Percentiles rank a stretch among this genome's conserved stretches.
phyloP scores from a whole-genome alignment of 495 filamentous ascomycete species.

The Symbiotaphrina buchneri region DNA sequence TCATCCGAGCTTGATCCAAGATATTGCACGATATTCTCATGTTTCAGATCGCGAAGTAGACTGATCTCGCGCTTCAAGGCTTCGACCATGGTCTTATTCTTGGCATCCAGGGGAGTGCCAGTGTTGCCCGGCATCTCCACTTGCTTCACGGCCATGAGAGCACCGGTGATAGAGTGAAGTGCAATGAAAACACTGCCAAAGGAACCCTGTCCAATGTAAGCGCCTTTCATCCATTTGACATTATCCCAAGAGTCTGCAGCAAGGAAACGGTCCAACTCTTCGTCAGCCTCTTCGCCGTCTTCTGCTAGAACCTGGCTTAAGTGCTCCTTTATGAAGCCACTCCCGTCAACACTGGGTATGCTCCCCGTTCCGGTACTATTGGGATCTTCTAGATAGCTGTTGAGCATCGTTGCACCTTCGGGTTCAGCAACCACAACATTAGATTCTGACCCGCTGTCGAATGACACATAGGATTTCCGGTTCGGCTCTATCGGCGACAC shows the following conservation, averaged over 20 bases:
- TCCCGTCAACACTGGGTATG: conserved; percentile 23
- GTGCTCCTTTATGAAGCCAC: conserved; percentile 44
- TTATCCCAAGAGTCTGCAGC: conserved; percentile 86
- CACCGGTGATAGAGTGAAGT: conserved; percentile 89
- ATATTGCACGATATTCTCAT: conserved; percentile 96
- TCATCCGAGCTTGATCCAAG: conserved; percentile 82
- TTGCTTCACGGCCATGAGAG: conserved; percentile 96
- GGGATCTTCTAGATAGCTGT: conserved; percentile 71
- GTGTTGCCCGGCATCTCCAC: conserved; percentile 78
- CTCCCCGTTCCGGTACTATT: conserved; percentile 48
- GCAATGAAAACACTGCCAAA: conserved; percentile 95
- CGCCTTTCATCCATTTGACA: conserved; percentile 97
- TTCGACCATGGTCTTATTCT: conserved; percentile 94
- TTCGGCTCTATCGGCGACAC: conserved; percentile 78
- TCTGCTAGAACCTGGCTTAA: conserved; percentile 36
- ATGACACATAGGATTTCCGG: conserved; percentile 90
- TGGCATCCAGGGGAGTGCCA: conserved; percentile 58
- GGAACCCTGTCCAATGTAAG: conserved; percentile 86
- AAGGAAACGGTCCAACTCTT: conserved; percentile 37
- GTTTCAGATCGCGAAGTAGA: conserved; percentile 80
- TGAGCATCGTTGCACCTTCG: conserved; percentile 37
- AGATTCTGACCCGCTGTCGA: conserved; percentile 58
- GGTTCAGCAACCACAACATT: conserved; percentile 48
- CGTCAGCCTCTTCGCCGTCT: conserved; percentile 72
- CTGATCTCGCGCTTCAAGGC: conserved; percentile 92